phyloP scores from a whole-genome alignment of 2,329 filamentous ascomycete species.

The Curvularia hawaiiensis region DNA sequence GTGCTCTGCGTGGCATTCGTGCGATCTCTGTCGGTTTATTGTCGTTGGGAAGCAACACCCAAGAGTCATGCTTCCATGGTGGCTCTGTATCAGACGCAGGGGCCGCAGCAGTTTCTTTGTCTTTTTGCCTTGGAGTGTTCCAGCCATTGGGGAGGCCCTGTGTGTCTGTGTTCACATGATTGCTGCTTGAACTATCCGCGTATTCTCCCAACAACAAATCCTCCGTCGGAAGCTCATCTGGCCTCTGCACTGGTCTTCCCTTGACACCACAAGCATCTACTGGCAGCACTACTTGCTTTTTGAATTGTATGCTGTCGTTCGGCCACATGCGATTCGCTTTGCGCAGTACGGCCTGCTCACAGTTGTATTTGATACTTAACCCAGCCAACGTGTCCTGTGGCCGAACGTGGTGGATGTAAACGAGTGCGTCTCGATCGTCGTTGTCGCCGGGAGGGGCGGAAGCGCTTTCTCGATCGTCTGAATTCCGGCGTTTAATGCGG shows the following conservation, averaged over 20 bases:
- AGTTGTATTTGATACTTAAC: conserved; percentile 87
- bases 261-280: conserved; percentile 89
- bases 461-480: conserved; percentile 62
- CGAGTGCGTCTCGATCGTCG: conserved; percentile 75
- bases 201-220: conserved; percentile 43
- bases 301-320: conserved; percentile 84
- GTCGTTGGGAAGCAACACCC: conserved; percentile 79
- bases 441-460: conserved; percentile 60
- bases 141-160: conserved; percentile 43
- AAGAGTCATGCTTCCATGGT: conserved; percentile 85
- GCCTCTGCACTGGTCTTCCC: conserved; percentile 62
- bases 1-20: conserved; percentile 75
- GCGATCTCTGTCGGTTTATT: conserved; percentile 80
- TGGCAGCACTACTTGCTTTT: conserved; percentile 80
- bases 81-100: conserved; percentile 54
- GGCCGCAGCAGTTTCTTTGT: conserved; percentile 36
- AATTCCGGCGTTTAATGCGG: conserved; percentile 68
- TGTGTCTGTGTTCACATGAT: conserved; percentile 24
- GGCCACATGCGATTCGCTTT: conserved; percentile 95
- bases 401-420: conserved; percentile 87
- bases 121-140: conserved; percentile 45
- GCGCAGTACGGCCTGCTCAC: conserved; percentile 78
- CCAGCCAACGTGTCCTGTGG: conserved; percentile 87
- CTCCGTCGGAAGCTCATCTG: conserved; percentile 46
- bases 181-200: conserved; percentile 25